Evolutionary conservation across 1,284 basidiomycete species (phyloP), one percentile per base, ranked within the genome.

Genomic region (Cryptococcus sp.): DNA sequence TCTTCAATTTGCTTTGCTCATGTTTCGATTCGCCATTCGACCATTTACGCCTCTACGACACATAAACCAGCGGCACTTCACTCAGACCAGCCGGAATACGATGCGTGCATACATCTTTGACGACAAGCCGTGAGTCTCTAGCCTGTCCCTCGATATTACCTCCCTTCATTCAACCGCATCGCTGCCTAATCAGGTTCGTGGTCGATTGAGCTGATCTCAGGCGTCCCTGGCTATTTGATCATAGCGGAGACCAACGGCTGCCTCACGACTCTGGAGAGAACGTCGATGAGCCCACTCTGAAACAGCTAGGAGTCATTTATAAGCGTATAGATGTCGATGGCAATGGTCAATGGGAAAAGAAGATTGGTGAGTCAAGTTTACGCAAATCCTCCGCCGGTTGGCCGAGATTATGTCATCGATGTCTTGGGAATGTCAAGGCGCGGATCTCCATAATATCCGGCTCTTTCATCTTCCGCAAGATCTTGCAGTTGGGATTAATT

Each of bases 21-120:
- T 34, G 29, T 34, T 34, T 10, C 29, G 29, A 34, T 34, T 34
- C 29, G 29, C 13, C 29, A 7, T 13, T 34, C 29, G 29, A 5
- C 29, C 29, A 34, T 34, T 34, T 2, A 34, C 29, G 29, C 29
- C 29, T 34, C 29, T 34, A 34, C 29, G 29, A 34, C 8, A 34
- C 29, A 34, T 10, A 34, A 34, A 4, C 13, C 29, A 34, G 29
- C 29, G 29, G 29, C 29, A 34, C 8, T 34, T 34, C 29, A 34
- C 29, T 44, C 41, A 44, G n/a, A 44, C n/a, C 7, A n/a, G 3
- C 4, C n/a, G 41, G 4, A 19, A 44, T n/a, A 54, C 5, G 29
- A 91, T 91, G 89, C 85, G 84, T 58, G 87, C 88, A 17, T 91
- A 91, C 82, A 87, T 89, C 79, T 91, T 83, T 74, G 89, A 92